phyloP scores from a whole-genome alignment of 2,329 filamentous ascomycete species.

The Ilyonectria robusta region DNA sequence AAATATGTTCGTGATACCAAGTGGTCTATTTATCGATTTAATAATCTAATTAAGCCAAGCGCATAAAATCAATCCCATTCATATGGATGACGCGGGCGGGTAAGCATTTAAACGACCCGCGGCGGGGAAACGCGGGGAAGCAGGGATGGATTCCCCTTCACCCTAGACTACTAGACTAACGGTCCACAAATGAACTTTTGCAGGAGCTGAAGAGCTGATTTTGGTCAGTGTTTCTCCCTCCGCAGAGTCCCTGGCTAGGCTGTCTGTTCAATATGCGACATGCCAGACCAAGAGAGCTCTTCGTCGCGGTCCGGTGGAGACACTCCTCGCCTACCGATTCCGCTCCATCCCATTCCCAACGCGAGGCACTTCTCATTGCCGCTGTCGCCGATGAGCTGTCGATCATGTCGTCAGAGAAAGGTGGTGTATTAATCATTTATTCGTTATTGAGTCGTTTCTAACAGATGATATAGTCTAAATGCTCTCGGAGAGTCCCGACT shows the following conservation, averaged over 20 bases:
- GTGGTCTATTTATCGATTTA: too few relatives aligned
- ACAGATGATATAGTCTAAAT: conserved; percentile 23
- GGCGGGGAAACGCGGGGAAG: conserved; percentile 3
- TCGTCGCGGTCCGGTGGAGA: neutral
- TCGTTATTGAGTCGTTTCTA: neutral
- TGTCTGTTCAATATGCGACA: conserved; percentile 12
- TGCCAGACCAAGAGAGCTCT: conserved; percentile 17
- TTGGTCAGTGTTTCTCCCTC: neutral
- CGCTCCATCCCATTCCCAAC: neutral
- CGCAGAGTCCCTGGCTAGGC: neutral
- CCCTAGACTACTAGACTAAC: neutral
- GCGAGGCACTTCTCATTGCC: neutral
- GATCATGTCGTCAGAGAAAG: conserved; percentile 31
- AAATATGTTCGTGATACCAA: too few relatives aligned
- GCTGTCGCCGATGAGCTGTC: conserved; percentile 30
- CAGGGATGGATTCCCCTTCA: neutral
- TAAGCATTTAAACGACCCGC: neutral
- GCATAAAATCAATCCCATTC: neutral
- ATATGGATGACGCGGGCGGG: neutral
- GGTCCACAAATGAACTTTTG: neutral
- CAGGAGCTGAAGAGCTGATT: neutral
- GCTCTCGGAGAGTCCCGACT: conserved; percentile 26
- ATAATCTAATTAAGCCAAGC: too few relatives aligned
- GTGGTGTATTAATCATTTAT: conserved; percentile 1
- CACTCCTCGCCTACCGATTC: conserved; percentile 15